phyloP scores from a whole-genome alignment of 1,284 basidiomycete genomes.

The Cryptococcus sp. region DNA sequence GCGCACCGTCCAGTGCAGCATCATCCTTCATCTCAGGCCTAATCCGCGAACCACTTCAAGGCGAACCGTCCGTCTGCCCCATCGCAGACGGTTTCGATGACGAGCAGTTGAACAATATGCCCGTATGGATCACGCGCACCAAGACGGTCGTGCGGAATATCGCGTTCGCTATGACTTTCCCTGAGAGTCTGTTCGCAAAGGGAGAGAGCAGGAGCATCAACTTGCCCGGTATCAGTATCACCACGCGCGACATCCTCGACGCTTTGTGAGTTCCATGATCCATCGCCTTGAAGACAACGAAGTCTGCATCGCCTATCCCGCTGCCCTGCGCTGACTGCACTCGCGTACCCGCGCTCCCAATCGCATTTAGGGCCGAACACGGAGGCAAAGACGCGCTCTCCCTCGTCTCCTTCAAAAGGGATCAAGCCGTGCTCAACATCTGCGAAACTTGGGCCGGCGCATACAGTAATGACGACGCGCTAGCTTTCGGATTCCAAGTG shows the following conservation, averaged over 20 bases:
- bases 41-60: conserved; percentile 66
- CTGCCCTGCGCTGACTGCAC: not conserved
- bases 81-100: conserved; percentile 53
- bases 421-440: conserved; percentile 50
- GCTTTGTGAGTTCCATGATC: conserved; percentile 40
- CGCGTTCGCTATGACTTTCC: conserved; percentile 50
- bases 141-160: conserved; percentile 57
- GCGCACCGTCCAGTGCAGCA: conserved; percentile 61
- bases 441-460: conserved; percentile 53
- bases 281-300: not conserved
- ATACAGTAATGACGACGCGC: conserved; percentile 42
- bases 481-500: conserved; percentile 48
- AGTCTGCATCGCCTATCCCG: not conserved
- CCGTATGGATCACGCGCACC: conserved; percentile 61
- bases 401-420: conserved; percentile 50
- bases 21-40: conserved; percentile 67
- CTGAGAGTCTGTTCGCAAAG: conserved; percentile 41
- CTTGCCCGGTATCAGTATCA: conserved; percentile 53
- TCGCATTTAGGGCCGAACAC: conserved; percentile 35
- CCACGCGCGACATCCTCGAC: conserved; percentile 51
- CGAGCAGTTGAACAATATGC: conserved; percentile 55
- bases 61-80: conserved; percentile 59
- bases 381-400: conserved; percentile 49
- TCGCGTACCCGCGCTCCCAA: not conserved
- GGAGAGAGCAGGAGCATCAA: conserved; percentile 47